phyloP scores from a whole-genome alignment of 345 rosid genomes.

The rapeseed (Brassica napus) region DNA sequence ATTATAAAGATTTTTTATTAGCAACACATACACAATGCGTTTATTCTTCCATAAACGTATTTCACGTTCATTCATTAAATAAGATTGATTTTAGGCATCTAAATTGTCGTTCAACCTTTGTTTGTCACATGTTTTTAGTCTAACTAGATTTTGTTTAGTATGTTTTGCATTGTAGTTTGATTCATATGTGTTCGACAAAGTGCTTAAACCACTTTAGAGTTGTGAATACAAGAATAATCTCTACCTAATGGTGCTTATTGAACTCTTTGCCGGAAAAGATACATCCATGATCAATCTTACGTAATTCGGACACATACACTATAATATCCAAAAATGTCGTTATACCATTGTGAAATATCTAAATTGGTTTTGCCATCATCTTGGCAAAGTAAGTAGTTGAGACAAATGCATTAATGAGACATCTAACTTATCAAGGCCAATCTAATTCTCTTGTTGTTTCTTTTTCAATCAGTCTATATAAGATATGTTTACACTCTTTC shows the following conservation, averaged over 20 bases:
- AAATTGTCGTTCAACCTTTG: not conserved
- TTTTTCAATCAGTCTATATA: not conserved
- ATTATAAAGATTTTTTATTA: not conserved
- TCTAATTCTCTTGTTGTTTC: not conserved
- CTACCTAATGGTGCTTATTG: not conserved
- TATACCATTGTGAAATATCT: too few species aligned
- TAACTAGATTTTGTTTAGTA: not conserved
- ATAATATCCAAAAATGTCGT: too few species aligned
- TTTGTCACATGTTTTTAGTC: not conserved
- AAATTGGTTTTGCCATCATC: not conserved
- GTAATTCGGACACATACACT: not conserved
- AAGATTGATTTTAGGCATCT: not conserved
- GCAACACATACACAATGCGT: not conserved
- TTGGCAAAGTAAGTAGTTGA: slow-evolving; percentile 1
- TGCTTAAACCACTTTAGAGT: not conserved
- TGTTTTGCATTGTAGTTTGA: not conserved
- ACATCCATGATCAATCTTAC: not conserved
- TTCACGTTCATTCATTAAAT: not conserved
- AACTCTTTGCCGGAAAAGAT: not conserved
- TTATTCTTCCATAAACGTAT: not conserved
- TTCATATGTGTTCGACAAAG: not conserved
- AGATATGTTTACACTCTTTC: not conserved
- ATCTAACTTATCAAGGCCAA: not conserved
- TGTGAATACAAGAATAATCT: not conserved
- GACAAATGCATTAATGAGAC: slow-evolving; percentile 6